Conservation (phyloP, 192 early-diverging fungal genomes). For the Coemansia sp. region DNA sequence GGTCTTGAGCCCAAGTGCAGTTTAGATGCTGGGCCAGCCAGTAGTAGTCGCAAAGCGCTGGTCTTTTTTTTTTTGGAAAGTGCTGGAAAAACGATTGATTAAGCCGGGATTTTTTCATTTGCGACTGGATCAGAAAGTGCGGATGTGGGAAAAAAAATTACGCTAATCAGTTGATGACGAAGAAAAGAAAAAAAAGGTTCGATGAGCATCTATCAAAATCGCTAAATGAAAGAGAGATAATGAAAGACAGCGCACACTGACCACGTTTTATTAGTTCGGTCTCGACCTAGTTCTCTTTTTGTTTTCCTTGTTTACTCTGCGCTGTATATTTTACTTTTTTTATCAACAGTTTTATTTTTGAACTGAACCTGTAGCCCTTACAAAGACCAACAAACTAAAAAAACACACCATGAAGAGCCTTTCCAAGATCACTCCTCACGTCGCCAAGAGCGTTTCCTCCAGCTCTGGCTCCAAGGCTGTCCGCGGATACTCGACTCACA, state of each 20-base stretch:
- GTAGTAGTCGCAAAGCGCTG: neutral
- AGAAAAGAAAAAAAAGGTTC: neutral
- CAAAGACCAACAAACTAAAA: neutral
- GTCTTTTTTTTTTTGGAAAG: neutral
- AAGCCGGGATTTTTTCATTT: neutral
- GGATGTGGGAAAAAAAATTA: slow-evolving; percentile 1
- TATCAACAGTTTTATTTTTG: slow-evolving; percentile 1
- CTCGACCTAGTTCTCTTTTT: neutral
- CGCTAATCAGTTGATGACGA: neutral
- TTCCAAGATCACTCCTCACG: slow-evolving; percentile 51
- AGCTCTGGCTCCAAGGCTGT: slow-evolving; percentile 18
- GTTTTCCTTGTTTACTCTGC: neutral
- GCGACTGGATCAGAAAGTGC: neutral
- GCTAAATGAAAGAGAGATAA: neutral
- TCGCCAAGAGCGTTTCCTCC: slow-evolving; percentile 29
- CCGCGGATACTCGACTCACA: slow-evolving; percentile 84
- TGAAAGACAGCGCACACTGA: neutral
- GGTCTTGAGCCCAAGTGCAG: neutral
- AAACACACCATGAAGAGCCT: slow-evolving; percentile 28
- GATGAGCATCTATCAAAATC: slow-evolving; percentile 8
- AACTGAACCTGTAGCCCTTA: neutral
- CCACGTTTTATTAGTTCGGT: neutral
- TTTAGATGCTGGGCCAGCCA: neutral
- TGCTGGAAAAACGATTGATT: too few species aligned
- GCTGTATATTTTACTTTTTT: neutral